Evolutionary conservation across 139 green algal species (phyloP).

Genomic region (Pycnococcus provasolii): DNA sequence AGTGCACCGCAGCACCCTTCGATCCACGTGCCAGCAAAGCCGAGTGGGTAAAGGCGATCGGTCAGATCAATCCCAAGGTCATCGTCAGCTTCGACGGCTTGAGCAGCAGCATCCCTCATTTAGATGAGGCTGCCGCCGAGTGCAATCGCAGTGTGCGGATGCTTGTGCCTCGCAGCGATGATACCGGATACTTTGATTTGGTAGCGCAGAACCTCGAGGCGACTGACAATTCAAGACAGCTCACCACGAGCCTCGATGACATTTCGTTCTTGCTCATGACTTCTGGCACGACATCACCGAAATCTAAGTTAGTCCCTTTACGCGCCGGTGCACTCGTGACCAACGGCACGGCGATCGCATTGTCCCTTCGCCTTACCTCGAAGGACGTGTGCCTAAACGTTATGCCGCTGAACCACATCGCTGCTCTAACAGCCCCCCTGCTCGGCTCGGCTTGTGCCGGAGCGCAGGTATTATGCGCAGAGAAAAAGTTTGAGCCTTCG

Average conservation of each 20-base stretch:
- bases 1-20: slow-evolving; percentile 14
- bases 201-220: no score
- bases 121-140: no score
- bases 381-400: slow-evolving; percentile 29
- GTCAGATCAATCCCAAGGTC: no score
- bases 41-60: slow-evolving; percentile 3
- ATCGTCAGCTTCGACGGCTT: no score
- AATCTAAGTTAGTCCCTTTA: slow-evolving; percentile 73
- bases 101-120: no score
- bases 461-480: slow-evolving; percentile 37
- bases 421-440: slow-evolving; percentile 69
- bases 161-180: no score
- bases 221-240: no score
- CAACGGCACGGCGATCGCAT: background rate
- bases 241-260: no score
- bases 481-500: slow-evolving; percentile 1
- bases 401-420: slow-evolving; percentile 88
- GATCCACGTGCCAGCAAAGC: background rate
- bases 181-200: no score
- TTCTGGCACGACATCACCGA: slow-evolving; percentile 56
- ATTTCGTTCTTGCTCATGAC: slow-evolving; percentile 69
- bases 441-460: slow-evolving; percentile 54
- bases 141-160: no score
- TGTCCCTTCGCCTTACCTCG: background rate
- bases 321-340: slow-evolving; percentile 25